Conservation (phyloP, 2,329 filamentous ascomycete species). For the Ceratocystis eucalypticola region DNA sequence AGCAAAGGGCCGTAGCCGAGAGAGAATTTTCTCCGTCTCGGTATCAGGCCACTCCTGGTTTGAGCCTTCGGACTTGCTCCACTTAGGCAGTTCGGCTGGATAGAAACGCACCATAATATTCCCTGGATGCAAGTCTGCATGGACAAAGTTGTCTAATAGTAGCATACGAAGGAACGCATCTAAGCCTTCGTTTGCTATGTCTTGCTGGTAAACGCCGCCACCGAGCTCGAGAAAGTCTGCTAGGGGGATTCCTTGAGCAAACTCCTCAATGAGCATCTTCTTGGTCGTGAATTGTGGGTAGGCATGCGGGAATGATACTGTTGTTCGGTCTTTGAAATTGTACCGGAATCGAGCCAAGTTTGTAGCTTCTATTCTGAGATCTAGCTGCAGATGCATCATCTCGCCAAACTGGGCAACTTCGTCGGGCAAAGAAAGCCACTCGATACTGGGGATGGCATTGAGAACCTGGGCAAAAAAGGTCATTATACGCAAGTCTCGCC, state of each 20-base stretch:
- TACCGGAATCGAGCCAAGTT: constrained; percentile 80
- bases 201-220: constrained; percentile 81
- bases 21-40: constrained; percentile 76
- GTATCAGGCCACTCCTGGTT: constrained; percentile 45
- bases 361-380: constrained; percentile 84
- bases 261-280: constrained; percentile 87
- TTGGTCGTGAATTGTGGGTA: constrained; percentile 87
- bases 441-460: constrained; percentile 81
- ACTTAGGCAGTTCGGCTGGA: constrained; percentile 52
- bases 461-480: constrained; percentile 72
- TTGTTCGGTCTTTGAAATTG: constrained; percentile 78
- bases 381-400: constrained; percentile 97
- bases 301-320: constrained; percentile 93
- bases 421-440: constrained; percentile 92
- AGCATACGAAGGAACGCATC: constrained; percentile 96
- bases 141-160: constrained; percentile 92
- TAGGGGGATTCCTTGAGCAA: constrained; percentile 84
- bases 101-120: constrained; percentile 99
- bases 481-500: constrained; percentile 92
- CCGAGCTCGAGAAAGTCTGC: constrained; percentile 83
- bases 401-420: constrained; percentile 89
- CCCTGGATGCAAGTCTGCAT: constrained; percentile 89
- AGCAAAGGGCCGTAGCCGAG: constrained; percentile 61
- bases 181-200: constrained; percentile 87
- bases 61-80: constrained; percentile 30